A percentile compares a stretch with the other conserved stretches of the same genome.
Evolutionary conservation across 2,329 filamentous ascomycete species (phyloP).

Genomic region (Fusarium albosuccineum): DNA sequence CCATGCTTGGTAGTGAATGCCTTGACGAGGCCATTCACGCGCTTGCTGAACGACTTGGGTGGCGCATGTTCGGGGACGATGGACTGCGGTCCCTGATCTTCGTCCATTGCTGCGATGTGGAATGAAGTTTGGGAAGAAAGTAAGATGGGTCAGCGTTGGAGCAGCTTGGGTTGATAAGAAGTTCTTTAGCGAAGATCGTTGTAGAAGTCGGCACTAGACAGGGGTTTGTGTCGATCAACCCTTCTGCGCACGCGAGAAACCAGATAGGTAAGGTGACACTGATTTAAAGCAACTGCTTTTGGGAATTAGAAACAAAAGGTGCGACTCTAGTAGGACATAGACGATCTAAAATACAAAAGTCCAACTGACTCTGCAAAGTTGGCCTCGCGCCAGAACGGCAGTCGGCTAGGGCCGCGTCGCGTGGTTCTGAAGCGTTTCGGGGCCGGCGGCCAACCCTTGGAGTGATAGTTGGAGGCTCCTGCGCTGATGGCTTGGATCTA

Average conservation of each 20-base stretch:
- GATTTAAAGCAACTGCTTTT: background rate
- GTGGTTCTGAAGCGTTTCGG: constrained; percentile 34
- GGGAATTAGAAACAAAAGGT: background rate
- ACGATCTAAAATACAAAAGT: constrained; percentile 27
- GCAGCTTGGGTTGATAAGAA: constrained; percentile 9
- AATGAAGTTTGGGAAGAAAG: constrained; percentile 21
- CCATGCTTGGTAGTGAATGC: constrained; percentile 74
- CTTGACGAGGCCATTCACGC: constrained; percentile 48
- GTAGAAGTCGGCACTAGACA: constrained; percentile 10
- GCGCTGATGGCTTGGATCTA: constrained; percentile 28
- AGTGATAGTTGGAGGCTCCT: constrained; percentile 33
- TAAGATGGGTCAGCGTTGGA: constrained; percentile 9
- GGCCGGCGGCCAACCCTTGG: constrained; percentile 36
- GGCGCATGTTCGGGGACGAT: constrained; percentile 58
- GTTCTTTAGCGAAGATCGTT: constrained; percentile 16
- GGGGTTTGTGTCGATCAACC: constrained; percentile 23
- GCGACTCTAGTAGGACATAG: constrained; percentile 9
- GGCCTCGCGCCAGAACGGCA: constrained; percentile 17
- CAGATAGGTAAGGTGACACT: constrained; percentile 1
- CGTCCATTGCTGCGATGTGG: constrained; percentile 60
- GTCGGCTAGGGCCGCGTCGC: constrained; percentile 34
- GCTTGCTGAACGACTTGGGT: constrained; percentile 48
- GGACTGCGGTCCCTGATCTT: constrained; percentile 65
- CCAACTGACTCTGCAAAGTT: constrained; percentile 16
- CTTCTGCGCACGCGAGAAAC: background rate